phyloP scores from a whole-genome alignment of 78 protist species.

The Dictyostelium purpureum region DNA sequence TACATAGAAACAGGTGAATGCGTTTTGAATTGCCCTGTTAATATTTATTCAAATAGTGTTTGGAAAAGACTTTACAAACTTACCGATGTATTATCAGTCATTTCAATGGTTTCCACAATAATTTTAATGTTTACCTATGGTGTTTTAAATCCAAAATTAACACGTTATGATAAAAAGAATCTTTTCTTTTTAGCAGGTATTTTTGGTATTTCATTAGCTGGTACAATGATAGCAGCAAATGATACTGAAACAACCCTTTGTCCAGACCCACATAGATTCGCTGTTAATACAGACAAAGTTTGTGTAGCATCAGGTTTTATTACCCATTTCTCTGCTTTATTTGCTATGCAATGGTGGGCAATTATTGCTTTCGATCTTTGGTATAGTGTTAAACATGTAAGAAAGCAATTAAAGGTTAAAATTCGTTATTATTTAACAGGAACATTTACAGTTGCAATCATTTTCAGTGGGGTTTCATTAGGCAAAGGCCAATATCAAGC shows the following conservation, averaged over 20 bases:
- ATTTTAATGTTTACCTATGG: slow-evolving; percentile 34
- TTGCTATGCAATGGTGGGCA: slow-evolving; percentile 43
- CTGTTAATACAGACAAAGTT: not conserved
- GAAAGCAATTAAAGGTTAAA: not conserved
- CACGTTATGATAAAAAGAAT: slow-evolving; percentile 20
- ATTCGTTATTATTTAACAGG: not conserved
- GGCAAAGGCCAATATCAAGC: not conserved
- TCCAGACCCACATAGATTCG: slow-evolving; percentile 22
- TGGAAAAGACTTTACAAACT: slow-evolving; percentile 18
- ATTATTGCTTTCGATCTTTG: not conserved
- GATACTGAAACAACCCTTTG: slow-evolving; percentile 56
- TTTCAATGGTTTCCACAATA: slow-evolving; percentile 7
- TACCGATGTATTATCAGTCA: not conserved
- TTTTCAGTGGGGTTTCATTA: not conserved
- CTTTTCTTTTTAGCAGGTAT: not conserved
- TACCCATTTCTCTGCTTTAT: slow-evolving; percentile 18
- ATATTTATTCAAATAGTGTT: not conserved
- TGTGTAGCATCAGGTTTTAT: slow-evolving; percentile 50
- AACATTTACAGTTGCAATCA: not conserved
- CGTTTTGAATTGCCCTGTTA: slow-evolving; percentile 19
- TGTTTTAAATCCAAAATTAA: slow-evolving; percentile 1
- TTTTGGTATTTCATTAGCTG: slow-evolving; percentile 18
- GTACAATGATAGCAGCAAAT: slow-evolving; percentile 10
- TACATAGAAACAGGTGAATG: slow-evolving; percentile 10
- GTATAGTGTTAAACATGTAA: slow-evolving; percentile 1